Conservation (phyloP, 176 grass and related monocot species). For the sorghum (Sorghum bicolor) region Sorghum_bicolor_NCBIv3 NC_012878.2:56059501-56060000, state of each 20-base stretch:
- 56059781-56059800: neutral
- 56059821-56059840: neutral
- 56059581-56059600: neutral
- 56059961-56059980: neutral
- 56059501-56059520: slow-evolving; percentile 93
- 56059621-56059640: neutral
- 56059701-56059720: slow-evolving; percentile 75
- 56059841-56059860: neutral
- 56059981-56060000: neutral
- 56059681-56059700: slow-evolving; percentile 70
- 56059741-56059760: slow-evolving; percentile 96
- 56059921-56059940: neutral
- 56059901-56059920: neutral
- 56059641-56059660: slow-evolving; percentile 8
- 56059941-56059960: neutral
- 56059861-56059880: neutral
- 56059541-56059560: slow-evolving; percentile 76
- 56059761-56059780: slow-evolving; percentile 92
- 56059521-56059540: slow-evolving; percentile 98
- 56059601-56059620: slow-evolving; percentile 6
- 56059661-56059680: slow-evolving; percentile 45
- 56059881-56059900: neutral
- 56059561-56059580: slow-evolving; percentile 95
- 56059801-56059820: neutral
- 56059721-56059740: slow-evolving; percentile 99